Evolutionary conservation across 1,284 basidiomycete genomes (phyloP), one percentile per base, ranked within the genome.

Genomic region (Mixia osmundae): DNA sequence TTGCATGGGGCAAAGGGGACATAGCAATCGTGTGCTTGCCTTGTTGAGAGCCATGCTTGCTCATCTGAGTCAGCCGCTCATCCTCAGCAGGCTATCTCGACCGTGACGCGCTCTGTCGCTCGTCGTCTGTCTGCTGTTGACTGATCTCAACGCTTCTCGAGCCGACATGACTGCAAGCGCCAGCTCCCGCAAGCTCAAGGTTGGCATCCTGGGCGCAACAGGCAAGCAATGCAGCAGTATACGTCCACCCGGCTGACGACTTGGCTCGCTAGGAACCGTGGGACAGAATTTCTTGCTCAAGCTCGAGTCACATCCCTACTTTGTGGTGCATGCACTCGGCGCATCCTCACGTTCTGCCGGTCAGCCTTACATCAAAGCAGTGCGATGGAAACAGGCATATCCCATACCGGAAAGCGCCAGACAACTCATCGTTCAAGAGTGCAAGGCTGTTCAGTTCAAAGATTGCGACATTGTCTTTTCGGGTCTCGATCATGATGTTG

Each of bases 231-330:
- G n/a, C n/a, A n/a, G n/a, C n/a, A n/a, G n/a, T n/a, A n/a, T 45
- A 15, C 33, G 3, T 8, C 14, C 24, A 36, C 5, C 25, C 25
- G 11, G 26, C 9, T 23, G 25, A 3, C 16, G 9, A 7, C 9
- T 16, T 39, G 5, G 5, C n/a, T 18, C 24, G 15, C 25, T 29
- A 56, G 54, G 58, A 33, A 89, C 80, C 33, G 85, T 94, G 39
- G 85, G 85, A 16, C 85, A 94, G 58, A 70, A 80, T 29, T 97
- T 97, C 59, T 82, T 97, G 57, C 67, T 74, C 40, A 72, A 94
- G 39, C 74, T 99, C 33, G 65, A 77, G 5, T 56, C 63, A 9
- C 91, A 99, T 56, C 85, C 89, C 0, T 89, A 78, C 68, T 95
- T 99, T 58, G 62, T 66, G 43, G 66, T 95, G 44, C 72, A 76